A percentile compares a stretch with the other conserved stretches of the same genome.
Evolutionary conservation across 2,329 filamentous ascomycete species (phyloP).

Genomic region (Bipolaris cookei): DNA sequence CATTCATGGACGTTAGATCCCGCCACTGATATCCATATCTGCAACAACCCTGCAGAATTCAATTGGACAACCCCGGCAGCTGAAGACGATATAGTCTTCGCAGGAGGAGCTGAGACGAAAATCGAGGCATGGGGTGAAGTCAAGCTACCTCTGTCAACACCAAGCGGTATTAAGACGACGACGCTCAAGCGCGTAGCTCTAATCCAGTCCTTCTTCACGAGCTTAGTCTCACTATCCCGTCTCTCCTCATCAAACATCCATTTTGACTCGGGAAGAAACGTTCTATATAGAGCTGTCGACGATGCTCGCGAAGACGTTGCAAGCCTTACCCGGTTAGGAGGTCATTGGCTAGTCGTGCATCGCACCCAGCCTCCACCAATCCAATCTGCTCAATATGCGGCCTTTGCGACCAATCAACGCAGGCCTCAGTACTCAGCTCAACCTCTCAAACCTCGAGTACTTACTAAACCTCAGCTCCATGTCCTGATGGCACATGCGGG

Average conservation of each 20-base stretch:
- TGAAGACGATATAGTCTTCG: not conserved
- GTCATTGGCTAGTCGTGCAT: not conserved
- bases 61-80: not conserved
- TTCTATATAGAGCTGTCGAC: not conserved
- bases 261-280: not conserved
- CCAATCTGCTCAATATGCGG: not conserved
- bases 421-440: slow-evolving; percentile 3
- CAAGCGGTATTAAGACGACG: not conserved
- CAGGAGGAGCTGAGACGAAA: not conserved
- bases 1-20: not conserved
- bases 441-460: slow-evolving; percentile 1
- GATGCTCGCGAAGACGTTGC: not conserved
- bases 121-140: not conserved
- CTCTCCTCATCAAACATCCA: not conserved
- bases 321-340: not conserved
- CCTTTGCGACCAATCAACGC: slow-evolving; percentile 2
- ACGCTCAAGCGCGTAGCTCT: not conserved
- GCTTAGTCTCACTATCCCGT: not conserved
- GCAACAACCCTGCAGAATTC: not conserved
- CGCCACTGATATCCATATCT: not conserved
- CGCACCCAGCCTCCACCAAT: not conserved
- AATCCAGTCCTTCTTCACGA: not conserved
- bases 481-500: slow-evolving; percentile 1
- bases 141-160: not conserved
- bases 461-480: slow-evolving; percentile 2